Evolutionary conservation across 2,329 filamentous ascomycete genomes (phyloP), one percentile per base, ranked within the genome.

Genomic region (Neofusicoccum sp.): DNA sequence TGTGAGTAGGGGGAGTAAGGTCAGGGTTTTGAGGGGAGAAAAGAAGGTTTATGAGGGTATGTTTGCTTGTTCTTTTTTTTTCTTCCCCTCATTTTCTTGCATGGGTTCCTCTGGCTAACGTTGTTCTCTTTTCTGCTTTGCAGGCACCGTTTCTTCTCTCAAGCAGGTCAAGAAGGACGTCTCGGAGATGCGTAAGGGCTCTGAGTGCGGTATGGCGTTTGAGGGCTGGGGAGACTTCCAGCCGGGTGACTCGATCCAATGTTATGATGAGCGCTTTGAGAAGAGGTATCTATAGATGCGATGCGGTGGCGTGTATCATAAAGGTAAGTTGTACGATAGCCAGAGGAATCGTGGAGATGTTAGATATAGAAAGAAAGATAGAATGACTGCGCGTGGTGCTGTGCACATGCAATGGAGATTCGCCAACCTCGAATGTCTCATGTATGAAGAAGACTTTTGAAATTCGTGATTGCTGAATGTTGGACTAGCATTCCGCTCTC

Each of bases 161-260:
- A 97, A 95, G 80, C 91, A 96, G 71, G 87, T 90, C 75, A 97
- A 98, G 83, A 96, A 96, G 75, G 92, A 97, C 67, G 91, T 95
- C 34, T 81, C 82, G 49, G 92, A 97, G 72, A 95, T 96, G 87
- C 88, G 87, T 71, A 98, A 96, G 78, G 93, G 93, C 64, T 87
- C 85, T n/a, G 95, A 99, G 77, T 99, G 95, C 71, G 95, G 95
- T 68, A 89, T 99, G 68, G 88, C 87, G 59, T 94, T 99, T 71
- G 87, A 89, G 3, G 84, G 83, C 36, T 99, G 92, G 87, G 83
- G 89, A 52, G 90, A 87, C 28, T 90, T 98, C 73, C 76, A 89
- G 71, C 81, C 87, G 12, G 95, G 94, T 33, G 95, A 99, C 78
- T 86, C 89, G 75, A 85, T 99, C 66, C 95, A 98, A 80, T 89